Evolutionary conservation across 2,329 filamentous ascomycete species (phyloP), one percentile per base, ranked within the genome.

Genomic region (Spiromastix sp.): DNA sequence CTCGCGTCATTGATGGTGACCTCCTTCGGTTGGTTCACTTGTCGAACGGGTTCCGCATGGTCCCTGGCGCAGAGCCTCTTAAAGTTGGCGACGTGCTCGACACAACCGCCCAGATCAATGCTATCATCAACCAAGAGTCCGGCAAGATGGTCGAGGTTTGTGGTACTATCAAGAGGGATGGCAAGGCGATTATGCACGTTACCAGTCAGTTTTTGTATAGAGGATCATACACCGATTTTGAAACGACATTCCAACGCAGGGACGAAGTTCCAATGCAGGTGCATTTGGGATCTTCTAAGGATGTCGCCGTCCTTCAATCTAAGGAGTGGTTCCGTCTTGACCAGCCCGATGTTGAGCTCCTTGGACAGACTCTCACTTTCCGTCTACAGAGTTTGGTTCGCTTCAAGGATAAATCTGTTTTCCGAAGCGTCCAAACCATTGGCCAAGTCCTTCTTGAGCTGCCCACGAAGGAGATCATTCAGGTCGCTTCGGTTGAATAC

Each of bases 121-220:
- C 91, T 11, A 86, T 98, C 51, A 81, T 98, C 68, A 98, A 96
- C 67, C 87, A 98, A 60, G 86, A 94, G 10, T 86, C 91, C 41
- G 91, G 91, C 31, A 98, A 98, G 72, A 95, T 98, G 87, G 93
- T 98, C 12, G 93, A 98, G 63, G 89, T 98, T n/a, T 95, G 87
- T 52, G 91, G 91, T 43, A 98, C 91, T 4, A 94, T 98, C 51
- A 81, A 74, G 36, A 81, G 91, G 28, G 77, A 87, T 36, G 81
- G 81, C 17, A 63, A 83, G 58, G 72, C 86, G 4, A 85, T 98
- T 43, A 98, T 98, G 91, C 86, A 98, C 57, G 91, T 98, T 18
- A 96, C 87, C 9, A 95, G 86, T 43, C 91, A 98, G 61, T 98
- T 98, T 73, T 63, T 98, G 52, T 98, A 98, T 71, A 81, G 93